phyloP scores from a whole-genome alignment of 164 flowering plant genomes.

The Houttuynia cordata region DNA sequence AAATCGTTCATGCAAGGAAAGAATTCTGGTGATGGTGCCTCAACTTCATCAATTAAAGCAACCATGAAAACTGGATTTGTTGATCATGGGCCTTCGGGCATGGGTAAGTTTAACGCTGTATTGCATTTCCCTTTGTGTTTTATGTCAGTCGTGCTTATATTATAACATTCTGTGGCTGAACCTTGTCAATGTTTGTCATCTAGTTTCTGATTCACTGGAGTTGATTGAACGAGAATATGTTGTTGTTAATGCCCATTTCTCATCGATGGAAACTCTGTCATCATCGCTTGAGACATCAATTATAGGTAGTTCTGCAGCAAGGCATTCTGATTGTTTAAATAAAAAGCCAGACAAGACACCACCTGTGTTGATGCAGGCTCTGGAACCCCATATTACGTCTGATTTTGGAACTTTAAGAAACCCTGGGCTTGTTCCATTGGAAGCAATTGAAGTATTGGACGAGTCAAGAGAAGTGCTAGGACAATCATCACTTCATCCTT shows the following conservation, averaged over 20 bases:
- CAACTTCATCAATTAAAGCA: conserved; percentile 8
- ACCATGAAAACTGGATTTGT: conserved; percentile 1
- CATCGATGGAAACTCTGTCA: conserved; percentile 28
- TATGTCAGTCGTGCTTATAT: background rate
- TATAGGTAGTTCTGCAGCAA: conserved; percentile 14
- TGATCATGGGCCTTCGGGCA: conserved; percentile 1
- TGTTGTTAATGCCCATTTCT: conserved; percentile 30
- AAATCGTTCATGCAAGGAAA: background rate
- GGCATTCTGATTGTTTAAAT: conserved; percentile 6
- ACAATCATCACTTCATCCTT: conserved; percentile 24
- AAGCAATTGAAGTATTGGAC: conserved; percentile 13
- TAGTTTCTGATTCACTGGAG: conserved; percentile 43
- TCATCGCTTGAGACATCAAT: conserved; percentile 27
- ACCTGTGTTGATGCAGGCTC: conserved; percentile 2
- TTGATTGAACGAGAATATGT: conserved; percentile 49
- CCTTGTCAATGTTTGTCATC: conserved; percentile 3
- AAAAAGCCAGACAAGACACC: conserved; percentile 15
- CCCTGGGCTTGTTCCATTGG: conserved; percentile 9
- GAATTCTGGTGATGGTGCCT: conserved; percentile 9
- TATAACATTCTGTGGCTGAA: background rate
- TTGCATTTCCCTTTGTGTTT: background rate
- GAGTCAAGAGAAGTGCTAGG: conserved; percentile 21
- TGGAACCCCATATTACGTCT: conserved; percentile 10
- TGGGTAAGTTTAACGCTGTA: background rate
- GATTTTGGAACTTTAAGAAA: conserved; percentile 10